These are phyloP conservation scores for Mycena vitilis DNA, from an alignment of 768 basidiomycete species.

Conservation along the genomic window DNA sequence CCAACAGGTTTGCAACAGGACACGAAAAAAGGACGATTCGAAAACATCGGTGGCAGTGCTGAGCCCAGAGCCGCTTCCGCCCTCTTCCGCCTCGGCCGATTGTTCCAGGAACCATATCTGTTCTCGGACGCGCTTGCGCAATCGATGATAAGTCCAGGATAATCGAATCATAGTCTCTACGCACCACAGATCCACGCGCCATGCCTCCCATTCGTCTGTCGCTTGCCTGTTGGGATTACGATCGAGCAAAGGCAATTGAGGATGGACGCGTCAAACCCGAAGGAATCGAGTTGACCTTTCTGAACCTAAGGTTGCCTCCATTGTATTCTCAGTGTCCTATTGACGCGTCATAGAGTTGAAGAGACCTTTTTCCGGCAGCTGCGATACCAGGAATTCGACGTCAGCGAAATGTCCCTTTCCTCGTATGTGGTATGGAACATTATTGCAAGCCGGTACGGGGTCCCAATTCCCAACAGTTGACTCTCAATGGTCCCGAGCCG, in stretches of 20 bases:
- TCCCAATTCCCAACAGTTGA: constrained; percentile 16
- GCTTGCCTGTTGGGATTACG: constrained; percentile 38
- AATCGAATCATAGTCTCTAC: no score
- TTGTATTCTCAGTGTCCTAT: not conserved
- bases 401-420: constrained; percentile 34
- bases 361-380: constrained; percentile 38
- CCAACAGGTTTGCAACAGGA: no score
- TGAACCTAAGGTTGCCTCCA: constrained; percentile 28
- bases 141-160: no score
- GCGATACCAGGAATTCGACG: constrained; percentile 36
- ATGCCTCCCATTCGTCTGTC: constrained; percentile 35
- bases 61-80: no score
- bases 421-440: constrained; percentile 32
- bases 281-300: constrained; percentile 35
- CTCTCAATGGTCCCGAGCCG: constrained; percentile 28
- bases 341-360: constrained; percentile 23
- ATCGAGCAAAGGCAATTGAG: constrained; percentile 36
- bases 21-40: no score
- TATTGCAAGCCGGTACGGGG: not conserved
- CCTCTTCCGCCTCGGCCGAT: not conserved
- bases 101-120: not conserved
- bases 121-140: not conserved
- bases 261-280: constrained; percentile 37
- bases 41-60: no score
- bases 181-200: no score